Conservation (phyloP, 176 grass and related monocot genomes). For the Dactylis glomerata region DNA sequence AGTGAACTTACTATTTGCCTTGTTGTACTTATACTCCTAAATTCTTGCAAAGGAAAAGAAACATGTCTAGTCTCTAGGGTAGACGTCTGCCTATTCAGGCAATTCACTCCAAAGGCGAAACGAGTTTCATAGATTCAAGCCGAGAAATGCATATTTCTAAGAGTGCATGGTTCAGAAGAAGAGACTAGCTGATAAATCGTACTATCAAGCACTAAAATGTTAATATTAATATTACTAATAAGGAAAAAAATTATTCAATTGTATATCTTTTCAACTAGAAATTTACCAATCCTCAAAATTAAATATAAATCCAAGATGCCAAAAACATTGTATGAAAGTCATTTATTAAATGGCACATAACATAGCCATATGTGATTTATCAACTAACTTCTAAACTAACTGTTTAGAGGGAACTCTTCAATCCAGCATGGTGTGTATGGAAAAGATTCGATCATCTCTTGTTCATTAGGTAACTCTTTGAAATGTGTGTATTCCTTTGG, state of each 20-base stretch:
- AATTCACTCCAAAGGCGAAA: background rate
- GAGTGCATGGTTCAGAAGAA: background rate
- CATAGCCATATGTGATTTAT: too few species aligned
- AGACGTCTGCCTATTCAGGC: background rate
- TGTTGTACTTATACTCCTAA: background rate
- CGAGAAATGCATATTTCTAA: background rate
- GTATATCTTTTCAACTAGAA: background rate
- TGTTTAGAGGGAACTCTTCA: background rate
- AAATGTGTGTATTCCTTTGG: background rate
- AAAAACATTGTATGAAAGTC: background rate
- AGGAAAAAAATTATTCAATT: background rate
- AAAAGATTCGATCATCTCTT: background rate
- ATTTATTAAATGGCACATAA: background rate
- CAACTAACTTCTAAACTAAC: background rate
- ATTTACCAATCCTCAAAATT: background rate
- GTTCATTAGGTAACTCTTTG: background rate
- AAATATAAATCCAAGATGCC: background rate
- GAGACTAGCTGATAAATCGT: background rate
- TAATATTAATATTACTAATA: background rate
- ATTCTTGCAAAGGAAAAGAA: background rate
- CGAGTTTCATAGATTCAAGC: background rate
- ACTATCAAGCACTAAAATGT: background rate
- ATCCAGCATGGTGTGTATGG: constrained; percentile 3
- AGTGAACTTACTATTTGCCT: background rate
- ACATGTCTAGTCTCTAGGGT: background rate